Evolutionary conservation across 2,329 filamentous ascomycete species (phyloP).

Genomic region (Nannizzia gypsea): DNA sequence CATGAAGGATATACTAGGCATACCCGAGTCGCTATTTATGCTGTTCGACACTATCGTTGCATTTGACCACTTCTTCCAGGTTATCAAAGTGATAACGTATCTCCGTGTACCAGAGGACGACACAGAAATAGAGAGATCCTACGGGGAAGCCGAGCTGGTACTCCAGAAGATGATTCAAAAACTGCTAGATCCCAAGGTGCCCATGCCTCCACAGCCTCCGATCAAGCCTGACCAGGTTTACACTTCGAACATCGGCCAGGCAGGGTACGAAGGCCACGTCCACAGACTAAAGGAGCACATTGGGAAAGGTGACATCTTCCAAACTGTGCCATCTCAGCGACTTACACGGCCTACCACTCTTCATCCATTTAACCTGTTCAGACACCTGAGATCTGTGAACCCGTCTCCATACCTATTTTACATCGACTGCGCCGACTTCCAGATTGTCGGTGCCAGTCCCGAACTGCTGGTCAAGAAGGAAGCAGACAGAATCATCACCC

Average conservation of each 20-base stretch:
- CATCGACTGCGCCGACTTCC: conserved; percentile 80
- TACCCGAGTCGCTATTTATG: conserved; percentile 95
- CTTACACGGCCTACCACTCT: conserved; percentile 79
- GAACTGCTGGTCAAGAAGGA: conserved; percentile 91
- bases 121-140: conserved; percentile 53
- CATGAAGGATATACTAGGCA: conserved; percentile 74
- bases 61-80: conserved; percentile 87
- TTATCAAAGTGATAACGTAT: conserved; percentile 89
- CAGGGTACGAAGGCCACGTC: conserved; percentile 86
- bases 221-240: conserved; percentile 66
- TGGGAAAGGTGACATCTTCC: conserved; percentile 84
- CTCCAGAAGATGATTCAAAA: conserved; percentile 58
- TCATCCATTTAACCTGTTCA: conserved; percentile 97
- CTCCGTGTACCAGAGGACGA: conserved; percentile 54
- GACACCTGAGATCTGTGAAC: conserved; percentile 91
- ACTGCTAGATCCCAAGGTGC: conserved; percentile 61
- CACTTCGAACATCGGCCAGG: conserved; percentile 78
- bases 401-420: conserved; percentile 97
- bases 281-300: conserved; percentile 81
- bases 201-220: conserved; percentile 62
- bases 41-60: conserved; percentile 89
- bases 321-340: conserved; percentile 89
- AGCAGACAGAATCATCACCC: conserved; percentile 76
- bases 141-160: conserved; percentile 52
- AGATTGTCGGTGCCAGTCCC: conserved; percentile 88